These are phyloP conservation scores for Leccinum longicurvipes DNA, from an alignment of 768 basidiomycete genomes.

Conservation along the genomic window DNA sequence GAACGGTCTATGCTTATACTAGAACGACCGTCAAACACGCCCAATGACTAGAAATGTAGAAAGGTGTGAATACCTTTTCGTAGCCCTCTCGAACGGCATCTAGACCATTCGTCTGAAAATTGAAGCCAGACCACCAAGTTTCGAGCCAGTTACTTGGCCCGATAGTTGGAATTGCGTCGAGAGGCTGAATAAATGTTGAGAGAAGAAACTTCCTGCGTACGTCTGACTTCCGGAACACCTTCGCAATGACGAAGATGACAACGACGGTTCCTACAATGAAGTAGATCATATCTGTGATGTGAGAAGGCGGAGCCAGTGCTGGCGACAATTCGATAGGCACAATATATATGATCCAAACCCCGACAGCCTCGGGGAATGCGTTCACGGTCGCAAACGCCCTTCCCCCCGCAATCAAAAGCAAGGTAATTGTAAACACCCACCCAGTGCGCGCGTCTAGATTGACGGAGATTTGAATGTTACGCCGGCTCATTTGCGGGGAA, in stretches of 20 bases:
- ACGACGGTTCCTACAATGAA: background rate
- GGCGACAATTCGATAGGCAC: background rate
- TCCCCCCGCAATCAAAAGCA: background rate
- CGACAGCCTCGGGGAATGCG: background rate
- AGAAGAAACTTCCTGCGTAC: background rate
- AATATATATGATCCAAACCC: background rate
- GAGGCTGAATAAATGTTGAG: background rate
- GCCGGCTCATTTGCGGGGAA: background rate
- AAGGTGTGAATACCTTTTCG: background rate
- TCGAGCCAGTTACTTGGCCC: slow-evolving; percentile 36
- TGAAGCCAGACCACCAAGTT: background rate
- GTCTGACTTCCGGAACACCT: background rate
- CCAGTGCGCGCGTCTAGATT: background rate
- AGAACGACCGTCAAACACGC: background rate
- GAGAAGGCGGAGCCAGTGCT: background rate
- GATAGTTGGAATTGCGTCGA: background rate
- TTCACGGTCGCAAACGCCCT: background rate
- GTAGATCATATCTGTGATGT: background rate
- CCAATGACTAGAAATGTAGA: background rate
- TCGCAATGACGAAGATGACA: background rate
- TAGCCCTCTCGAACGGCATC: background rate
- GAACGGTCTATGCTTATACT: background rate
- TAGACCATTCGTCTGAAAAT: background rate
- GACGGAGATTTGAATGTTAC: background rate
- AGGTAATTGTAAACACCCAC: background rate